A percentile compares a stretch with the other conserved stretches of the same genome.
Conservation (phyloP, 1,139 yeast genomes). For the Blastobotrys apis region DNA sequence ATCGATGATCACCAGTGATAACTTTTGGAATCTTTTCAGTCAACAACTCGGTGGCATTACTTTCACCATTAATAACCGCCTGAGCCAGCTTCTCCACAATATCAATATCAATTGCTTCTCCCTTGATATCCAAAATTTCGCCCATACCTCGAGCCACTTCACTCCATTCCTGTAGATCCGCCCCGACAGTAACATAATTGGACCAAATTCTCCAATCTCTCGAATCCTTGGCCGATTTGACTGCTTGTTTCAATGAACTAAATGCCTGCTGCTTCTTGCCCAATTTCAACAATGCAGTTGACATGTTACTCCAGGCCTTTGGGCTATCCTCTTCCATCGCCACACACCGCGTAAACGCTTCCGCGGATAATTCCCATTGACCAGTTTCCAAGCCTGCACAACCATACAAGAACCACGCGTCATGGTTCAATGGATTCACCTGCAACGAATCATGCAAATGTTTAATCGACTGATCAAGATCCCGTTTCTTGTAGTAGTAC, state of each 20-base stretch:
- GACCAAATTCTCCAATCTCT: slow-evolving; percentile 90
- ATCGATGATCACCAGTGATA: slow-evolving; percentile 63
- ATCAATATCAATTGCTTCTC: slow-evolving; percentile 65
- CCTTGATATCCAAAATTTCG: slow-evolving; percentile 54
- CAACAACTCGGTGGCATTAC: slow-evolving; percentile 62
- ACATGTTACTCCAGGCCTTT: slow-evolving; percentile 91
- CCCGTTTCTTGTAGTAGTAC: slow-evolving; percentile 54
- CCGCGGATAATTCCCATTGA: slow-evolving; percentile 76
- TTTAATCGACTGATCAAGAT: slow-evolving; percentile 53
- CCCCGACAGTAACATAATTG: slow-evolving; percentile 78
- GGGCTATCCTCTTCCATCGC: slow-evolving; percentile 78
- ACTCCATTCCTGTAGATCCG: slow-evolving; percentile 76
- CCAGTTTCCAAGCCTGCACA: slow-evolving; percentile 77
- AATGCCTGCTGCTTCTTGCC: slow-evolving; percentile 74
- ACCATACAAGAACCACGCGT: slow-evolving; percentile 92
- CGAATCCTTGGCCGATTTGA: slow-evolving; percentile 56
- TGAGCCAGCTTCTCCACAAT: slow-evolving; percentile 64
- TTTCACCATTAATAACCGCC: slow-evolving; percentile 38
- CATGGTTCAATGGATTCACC: slow-evolving; percentile 70
- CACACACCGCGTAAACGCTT: slow-evolving; percentile 90
- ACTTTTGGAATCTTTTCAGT: slow-evolving; percentile 63
- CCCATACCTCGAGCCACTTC: slow-evolving; percentile 74
- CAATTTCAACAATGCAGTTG: slow-evolving; percentile 66
- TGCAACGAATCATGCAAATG: slow-evolving; percentile 73
- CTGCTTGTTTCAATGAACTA: slow-evolving; percentile 75